phyloP scores from a whole-genome alignment of 1,284 basidiomycete genomes.

The Exobasidium cylindrosporum region DNA sequence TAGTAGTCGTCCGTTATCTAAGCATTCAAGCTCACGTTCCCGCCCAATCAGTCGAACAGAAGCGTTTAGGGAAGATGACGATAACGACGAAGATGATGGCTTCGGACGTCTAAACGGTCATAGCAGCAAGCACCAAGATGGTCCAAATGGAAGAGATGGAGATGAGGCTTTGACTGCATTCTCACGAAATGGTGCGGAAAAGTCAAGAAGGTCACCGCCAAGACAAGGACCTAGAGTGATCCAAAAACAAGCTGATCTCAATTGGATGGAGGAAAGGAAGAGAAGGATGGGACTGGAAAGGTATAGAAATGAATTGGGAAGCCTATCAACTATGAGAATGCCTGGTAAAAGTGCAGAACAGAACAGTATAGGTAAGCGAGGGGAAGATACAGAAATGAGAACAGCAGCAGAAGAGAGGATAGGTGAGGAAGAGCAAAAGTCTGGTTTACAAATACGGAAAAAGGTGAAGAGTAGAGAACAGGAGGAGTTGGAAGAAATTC shows the following conservation, averaged over 20 bases:
- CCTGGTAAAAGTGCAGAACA: neutral
- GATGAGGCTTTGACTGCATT: neutral
- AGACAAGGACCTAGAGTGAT: slow-evolving; percentile 2
- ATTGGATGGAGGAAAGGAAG: slow-evolving; percentile 48
- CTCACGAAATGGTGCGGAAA: neutral
- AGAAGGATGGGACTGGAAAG: slow-evolving; percentile 31
- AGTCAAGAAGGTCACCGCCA: neutral
- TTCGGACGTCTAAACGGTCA: neutral
- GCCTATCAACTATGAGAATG: slow-evolving; percentile 13
- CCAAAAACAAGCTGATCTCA: slow-evolving; percentile 17
- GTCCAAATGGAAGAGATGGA: neutral
- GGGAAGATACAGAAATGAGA: neutral
- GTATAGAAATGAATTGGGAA: slow-evolving; percentile 25
- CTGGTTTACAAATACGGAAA: slow-evolving; percentile 27
- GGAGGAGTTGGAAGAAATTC: slow-evolving; percentile 3
- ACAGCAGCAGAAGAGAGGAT: slow-evolving; percentile 17
- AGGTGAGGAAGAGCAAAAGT: slow-evolving; percentile 32
- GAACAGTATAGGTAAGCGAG: slow-evolving; percentile 15
- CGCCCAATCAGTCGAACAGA: neutral
- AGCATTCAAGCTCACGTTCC: neutral
- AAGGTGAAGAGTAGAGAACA: slow-evolving; percentile 2
- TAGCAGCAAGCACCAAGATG: too few relatives aligned
- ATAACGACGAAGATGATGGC: slow-evolving; percentile 1
- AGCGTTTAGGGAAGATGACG: neutral
- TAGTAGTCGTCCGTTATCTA: neutral